These are phyloP conservation scores for Malus sieversii DNA, from an alignment of 306 rosid species.

Conservation along the genomic window DNA sequence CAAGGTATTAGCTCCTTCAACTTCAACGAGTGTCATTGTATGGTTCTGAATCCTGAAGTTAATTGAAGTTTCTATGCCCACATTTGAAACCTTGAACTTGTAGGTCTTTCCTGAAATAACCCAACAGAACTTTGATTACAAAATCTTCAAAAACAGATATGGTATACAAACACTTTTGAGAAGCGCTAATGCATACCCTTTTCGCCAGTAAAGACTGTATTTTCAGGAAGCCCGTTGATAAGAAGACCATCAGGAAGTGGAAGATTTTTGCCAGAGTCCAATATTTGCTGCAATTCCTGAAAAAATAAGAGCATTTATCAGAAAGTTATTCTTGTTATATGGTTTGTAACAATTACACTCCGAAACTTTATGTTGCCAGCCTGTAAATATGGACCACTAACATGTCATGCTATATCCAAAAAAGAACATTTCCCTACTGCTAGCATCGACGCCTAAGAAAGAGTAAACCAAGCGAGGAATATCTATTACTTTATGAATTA, in stretches of 20 bases:
- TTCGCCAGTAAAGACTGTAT: conserved; percentile 34
- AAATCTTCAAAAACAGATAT: background rate
- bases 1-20: conserved; percentile 76
- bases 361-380: background rate
- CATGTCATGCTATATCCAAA: background rate
- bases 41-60: conserved; percentile 73
- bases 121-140: background rate
- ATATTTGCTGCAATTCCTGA: conserved; percentile 39
- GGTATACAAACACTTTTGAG: background rate
- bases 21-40: conserved; percentile 57
- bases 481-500: background rate
- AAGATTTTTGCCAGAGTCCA: conserved; percentile 51
- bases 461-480: background rate
- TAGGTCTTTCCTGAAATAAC: conserved; percentile 53
- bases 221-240: conserved; percentile 43
- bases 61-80: conserved; percentile 51
- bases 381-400: background rate
- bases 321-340: background rate
- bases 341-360: background rate
- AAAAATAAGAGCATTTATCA: background rate
- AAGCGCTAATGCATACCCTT: conserved; percentile 30
- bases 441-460: background rate
- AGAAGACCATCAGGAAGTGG: conserved; percentile 67
- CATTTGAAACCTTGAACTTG: conserved; percentile 75
- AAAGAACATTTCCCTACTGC: background rate